Percentiles rank a stretch among this genome's conserved stretches.
Conservation (phyloP, 345 rosid genomes). For the Gossypioides kirkii region DNA sequence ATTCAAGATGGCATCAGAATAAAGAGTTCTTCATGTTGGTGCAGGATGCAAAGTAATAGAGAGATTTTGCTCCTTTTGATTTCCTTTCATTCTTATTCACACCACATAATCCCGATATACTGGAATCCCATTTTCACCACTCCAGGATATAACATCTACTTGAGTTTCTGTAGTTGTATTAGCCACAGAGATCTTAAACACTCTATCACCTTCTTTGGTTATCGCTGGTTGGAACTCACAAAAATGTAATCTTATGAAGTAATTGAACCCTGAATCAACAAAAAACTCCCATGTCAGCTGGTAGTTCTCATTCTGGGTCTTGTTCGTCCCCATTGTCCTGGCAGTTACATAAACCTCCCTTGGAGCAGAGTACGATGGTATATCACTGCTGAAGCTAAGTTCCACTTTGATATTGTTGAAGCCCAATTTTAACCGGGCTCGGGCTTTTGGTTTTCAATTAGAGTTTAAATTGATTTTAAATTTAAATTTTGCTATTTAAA, state of each 20-base stretch:
- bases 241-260: neutral
- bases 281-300: neutral
- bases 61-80: neutral
- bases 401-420: no score
- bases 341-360: neutral
- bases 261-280: neutral
- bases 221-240: neutral
- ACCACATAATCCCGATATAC: neutral
- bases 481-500: no score
- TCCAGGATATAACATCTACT: neutral
- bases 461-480: no score
- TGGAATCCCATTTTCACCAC: neutral
- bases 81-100: neutral
- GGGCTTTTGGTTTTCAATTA: no score
- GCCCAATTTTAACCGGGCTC: no score
- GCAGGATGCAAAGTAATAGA: neutral
- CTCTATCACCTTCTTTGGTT: no score
- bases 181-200: no score
- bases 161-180: neutral
- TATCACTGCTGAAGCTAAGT: neutral
- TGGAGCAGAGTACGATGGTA: neutral
- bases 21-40: neutral
- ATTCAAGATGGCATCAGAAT: neutral
- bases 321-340: neutral
- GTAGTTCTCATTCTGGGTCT: neutral